Percentiles rank a stretch among this genome's conserved stretches.
phyloP scores from a whole-genome alignment of 495 filamentous ascomycete genomes.

The Xeromyces bisporus region DNA sequence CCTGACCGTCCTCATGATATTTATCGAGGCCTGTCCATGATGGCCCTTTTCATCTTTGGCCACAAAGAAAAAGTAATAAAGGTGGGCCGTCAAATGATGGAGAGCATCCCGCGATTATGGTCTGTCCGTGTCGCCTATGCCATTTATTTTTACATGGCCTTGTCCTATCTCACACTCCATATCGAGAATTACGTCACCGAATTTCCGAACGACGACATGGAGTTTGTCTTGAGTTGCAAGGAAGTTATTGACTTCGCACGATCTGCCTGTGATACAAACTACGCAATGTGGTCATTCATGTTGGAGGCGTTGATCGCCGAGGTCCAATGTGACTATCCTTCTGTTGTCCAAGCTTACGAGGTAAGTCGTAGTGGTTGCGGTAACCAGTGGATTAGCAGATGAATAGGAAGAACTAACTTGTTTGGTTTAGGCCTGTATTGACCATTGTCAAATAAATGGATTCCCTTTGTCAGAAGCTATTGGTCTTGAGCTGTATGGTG shows the following conservation, averaged over 20 bases:
- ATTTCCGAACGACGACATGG: constrained; percentile 36
- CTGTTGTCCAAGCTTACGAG: constrained; percentile 52
- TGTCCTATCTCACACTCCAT: constrained; percentile 46
- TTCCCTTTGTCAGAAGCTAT: constrained; percentile 70
- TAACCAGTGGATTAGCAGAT: no score
- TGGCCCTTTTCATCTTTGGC: constrained; percentile 58
- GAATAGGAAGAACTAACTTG: no score
- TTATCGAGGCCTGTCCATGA: constrained; percentile 57
- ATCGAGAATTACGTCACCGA: constrained; percentile 34
- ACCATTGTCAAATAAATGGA: constrained; percentile 63
- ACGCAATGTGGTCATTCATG: constrained; percentile 56
- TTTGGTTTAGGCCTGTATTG: constrained; percentile 44
- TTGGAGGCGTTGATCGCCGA: constrained; percentile 60
- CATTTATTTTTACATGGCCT: constrained; percentile 50
- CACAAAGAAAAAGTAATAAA: constrained; percentile 53
- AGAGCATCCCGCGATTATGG: constrained; percentile 47
- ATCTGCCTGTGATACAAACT: constrained; percentile 57
- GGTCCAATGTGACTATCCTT: constrained; percentile 41
- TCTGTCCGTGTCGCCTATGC: constrained; percentile 50
- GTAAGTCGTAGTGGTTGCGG: constrained; percentile 5
- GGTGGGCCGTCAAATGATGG: constrained; percentile 43
- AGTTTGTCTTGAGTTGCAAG: constrained; percentile 39
- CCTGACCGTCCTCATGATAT: constrained; percentile 44
- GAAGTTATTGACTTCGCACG: constrained; percentile 52
- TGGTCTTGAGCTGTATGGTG: constrained; percentile 49